Evolutionary conservation across 306 rosid genomes (phyloP).

Genomic region (Calophaca sinica): DNA sequence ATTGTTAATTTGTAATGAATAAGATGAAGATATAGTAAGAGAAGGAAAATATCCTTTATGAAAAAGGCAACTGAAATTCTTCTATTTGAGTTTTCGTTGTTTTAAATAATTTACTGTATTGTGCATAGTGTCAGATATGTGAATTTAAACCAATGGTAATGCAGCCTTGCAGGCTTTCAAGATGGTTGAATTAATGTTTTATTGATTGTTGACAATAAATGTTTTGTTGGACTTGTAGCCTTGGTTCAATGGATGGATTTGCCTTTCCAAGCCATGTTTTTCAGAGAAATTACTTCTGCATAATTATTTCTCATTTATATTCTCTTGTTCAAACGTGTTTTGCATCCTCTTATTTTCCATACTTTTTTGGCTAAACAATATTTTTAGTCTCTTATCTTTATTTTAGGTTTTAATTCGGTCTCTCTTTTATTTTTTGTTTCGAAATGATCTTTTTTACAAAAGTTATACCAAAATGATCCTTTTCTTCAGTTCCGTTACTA

Average conservation of each 20-base stretch:
- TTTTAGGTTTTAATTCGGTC: no score
- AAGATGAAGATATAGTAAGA: slow-evolving; percentile 8
- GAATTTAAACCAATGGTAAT: neutral
- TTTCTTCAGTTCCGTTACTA: no score
- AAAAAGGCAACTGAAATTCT: neutral
- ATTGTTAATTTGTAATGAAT: neutral
- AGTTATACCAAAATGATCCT: no score
- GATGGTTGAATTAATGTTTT: slow-evolving; percentile 16
- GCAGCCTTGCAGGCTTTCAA: neutral
- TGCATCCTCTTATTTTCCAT: neutral
- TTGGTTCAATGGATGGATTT: neutral
- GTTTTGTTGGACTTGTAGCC: neutral
- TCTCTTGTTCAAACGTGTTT: slow-evolving; percentile 1
- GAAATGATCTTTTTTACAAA: no score
- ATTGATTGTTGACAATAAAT: neutral
- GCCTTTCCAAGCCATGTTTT: slow-evolving; percentile 7
- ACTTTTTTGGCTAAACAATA: no score
- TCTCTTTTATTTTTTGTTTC: no score
- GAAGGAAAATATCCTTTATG: neutral
- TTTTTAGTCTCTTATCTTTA: no score
- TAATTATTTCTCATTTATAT: slow-evolving; percentile 19
- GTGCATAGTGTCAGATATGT: slow-evolving; percentile 1
- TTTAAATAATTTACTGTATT: neutral
- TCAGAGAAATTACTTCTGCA: neutral
- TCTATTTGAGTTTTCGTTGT: slow-evolving; percentile 4